Conservation (phyloP, 2,329 filamentous ascomycete species). For the Xylaria sp. region DNA sequence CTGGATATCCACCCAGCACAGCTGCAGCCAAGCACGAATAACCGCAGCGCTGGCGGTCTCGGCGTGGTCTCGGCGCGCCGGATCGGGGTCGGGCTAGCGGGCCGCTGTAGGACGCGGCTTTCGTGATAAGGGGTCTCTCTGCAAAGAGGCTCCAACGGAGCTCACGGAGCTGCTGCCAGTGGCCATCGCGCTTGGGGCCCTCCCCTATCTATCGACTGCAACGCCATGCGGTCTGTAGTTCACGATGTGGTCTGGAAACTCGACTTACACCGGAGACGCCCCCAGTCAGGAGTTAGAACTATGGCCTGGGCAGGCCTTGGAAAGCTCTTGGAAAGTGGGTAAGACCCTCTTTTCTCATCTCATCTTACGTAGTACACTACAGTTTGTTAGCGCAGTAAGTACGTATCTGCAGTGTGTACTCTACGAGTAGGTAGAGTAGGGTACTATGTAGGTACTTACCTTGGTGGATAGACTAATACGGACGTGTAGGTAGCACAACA, state of each 20-base stretch:
- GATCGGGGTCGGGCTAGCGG: slow-evolving; percentile 35
- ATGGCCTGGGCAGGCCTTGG: background rate
- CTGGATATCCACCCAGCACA: slow-evolving; percentile 2
- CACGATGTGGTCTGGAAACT: background rate
- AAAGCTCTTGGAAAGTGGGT: slow-evolving; percentile 31
- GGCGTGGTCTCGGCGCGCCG: slow-evolving; percentile 36
- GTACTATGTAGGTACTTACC: too few species aligned
- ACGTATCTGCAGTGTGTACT: too few species aligned
- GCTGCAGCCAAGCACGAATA: slow-evolving; percentile 34
- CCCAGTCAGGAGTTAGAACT: slow-evolving; percentile 2
- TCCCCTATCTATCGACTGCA: background rate
- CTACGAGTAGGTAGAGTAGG: too few species aligned
- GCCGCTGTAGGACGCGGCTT: slow-evolving; percentile 28
- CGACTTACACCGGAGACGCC: background rate
- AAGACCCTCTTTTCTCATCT: slow-evolving; percentile 29
- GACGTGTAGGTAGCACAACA: background rate
- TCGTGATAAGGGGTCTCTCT: slow-evolving; percentile 21
- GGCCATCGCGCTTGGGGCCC: background rate
- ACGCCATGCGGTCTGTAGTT: background rate
- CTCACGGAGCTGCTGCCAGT: slow-evolving; percentile 21
- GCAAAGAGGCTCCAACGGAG: slow-evolving; percentile 22
- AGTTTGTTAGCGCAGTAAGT: background rate
- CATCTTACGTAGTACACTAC: slow-evolving; percentile 1
- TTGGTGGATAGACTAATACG: background rate
- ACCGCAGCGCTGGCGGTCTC: slow-evolving; percentile 26